phyloP scores from a whole-genome alignment of 1,284 basidiomycete species.

The Gastroboletus turbinatus region DNA sequence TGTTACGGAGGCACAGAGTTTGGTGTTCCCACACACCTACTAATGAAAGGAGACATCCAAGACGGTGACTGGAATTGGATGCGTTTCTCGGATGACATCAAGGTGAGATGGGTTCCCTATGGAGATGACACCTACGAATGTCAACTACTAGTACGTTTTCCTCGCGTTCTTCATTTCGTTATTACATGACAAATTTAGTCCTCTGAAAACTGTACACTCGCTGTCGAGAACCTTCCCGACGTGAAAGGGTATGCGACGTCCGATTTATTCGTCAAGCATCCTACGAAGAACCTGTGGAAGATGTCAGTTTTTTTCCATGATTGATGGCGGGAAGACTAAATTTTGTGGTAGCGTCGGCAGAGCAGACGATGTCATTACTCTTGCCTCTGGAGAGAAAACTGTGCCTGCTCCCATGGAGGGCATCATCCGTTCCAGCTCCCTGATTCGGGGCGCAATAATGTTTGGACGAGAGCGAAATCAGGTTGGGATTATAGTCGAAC shows the following conservation, averaged over 20 bases:
- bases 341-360: conserved; percentile 16
- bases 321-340: background rate
- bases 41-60: background rate
- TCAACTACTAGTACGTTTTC: conserved; percentile 24
- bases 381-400: conserved; percentile 30
- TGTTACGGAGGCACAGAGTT: conserved; percentile 28
- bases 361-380: conserved; percentile 26
- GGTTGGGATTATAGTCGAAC: conserved; percentile 40
- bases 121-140: conserved; percentile 31
- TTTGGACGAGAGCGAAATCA: conserved; percentile 30
- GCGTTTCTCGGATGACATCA: conserved; percentile 8
- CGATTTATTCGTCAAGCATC: conserved; percentile 29
- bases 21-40: conserved; percentile 2
- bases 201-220: background rate
- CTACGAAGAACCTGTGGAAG: conserved; percentile 31
- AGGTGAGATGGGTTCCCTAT: conserved; percentile 25
- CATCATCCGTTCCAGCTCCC: conserved; percentile 26
- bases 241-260: conserved; percentile 29
- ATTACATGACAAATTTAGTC: background rate
- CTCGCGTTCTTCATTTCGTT: background rate
- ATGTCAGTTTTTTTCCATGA: conserved; percentile 15
- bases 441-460: conserved; percentile 19
- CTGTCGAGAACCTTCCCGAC: conserved; percentile 32
- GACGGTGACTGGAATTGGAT: conserved; percentile 34
- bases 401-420: conserved; percentile 31